phyloP scores from a whole-genome alignment of 2,329 filamentous ascomycete genomes.

The Salinomyces thailandicus region DNA sequence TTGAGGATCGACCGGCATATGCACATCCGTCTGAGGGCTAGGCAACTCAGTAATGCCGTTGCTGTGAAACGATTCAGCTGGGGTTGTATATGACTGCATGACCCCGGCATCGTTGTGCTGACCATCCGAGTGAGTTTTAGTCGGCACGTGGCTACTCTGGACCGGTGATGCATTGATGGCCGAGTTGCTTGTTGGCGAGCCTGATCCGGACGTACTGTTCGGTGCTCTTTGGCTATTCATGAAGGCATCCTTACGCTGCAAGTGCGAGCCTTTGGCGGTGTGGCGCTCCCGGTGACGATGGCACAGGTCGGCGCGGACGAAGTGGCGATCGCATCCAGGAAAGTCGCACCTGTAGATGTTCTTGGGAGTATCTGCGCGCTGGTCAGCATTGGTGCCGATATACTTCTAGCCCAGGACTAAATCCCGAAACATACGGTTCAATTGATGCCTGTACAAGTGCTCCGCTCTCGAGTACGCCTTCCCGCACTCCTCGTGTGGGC shows the following conservation, averaged over 20 bases:
- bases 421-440: slow-evolving; percentile 61
- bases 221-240: slow-evolving; percentile 33
- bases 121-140: not conserved
- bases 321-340: slow-evolving; percentile 77
- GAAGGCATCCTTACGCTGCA: slow-evolving; percentile 63
- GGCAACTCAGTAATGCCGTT: not conserved
- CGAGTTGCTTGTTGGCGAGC: slow-evolving; percentile 10
- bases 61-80: not conserved
- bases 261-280: slow-evolving; percentile 57
- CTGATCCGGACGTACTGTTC: slow-evolving; percentile 5
- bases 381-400: not conserved
- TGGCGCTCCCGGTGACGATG: slow-evolving; percentile 49
- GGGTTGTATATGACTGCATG: not conserved
- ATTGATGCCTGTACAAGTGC: slow-evolving; percentile 89
- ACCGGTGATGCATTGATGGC: slow-evolving; percentile 12
- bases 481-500: slow-evolving; percentile 74
- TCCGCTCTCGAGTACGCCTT: slow-evolving; percentile 96
- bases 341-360: slow-evolving; percentile 92
- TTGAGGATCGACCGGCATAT: slow-evolving; percentile 4
- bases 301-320: slow-evolving; percentile 87
- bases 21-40: not conserved
- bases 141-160: not conserved
- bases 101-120: not conserved
- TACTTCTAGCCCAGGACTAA: not conserved
- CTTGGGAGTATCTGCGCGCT: slow-evolving; percentile 65